Base-by-base conservation (phyloP, 257 asterid genomes). In the Plantago ovata region DNA sequence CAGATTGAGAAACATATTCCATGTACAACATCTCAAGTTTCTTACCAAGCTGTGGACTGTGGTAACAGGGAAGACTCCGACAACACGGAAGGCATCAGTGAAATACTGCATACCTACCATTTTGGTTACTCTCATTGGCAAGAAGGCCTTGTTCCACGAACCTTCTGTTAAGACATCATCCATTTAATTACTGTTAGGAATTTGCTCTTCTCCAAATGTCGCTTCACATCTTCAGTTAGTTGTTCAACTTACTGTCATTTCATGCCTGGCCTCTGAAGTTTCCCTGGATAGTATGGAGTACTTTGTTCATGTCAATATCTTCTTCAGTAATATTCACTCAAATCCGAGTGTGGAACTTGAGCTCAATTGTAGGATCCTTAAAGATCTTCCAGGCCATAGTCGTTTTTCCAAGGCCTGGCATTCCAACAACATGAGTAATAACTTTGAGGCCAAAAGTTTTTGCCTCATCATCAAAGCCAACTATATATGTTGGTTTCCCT, bases 401-500 rank as follows among this genome's bases (percentile, higher is more conserved):
- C 16, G 55, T 49, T 32, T 49, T 49, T n/a, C 55, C 55, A 49
- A 49, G 55, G 10, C 55, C 55, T 9, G 55, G 55, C 55, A 49
- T 49, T 10, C 55, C 55, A 1, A 49, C 55, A 3, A 49, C 20
- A n/a, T n/a, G n/a, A 4, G 55, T 18, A 10, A 49, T 49, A 49
- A 49, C 55, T 21, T 49, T 33, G 24, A 49, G 55, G 0, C 13
- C 24, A 21, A 49, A 20, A 21, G 55, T 49, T 5, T 3, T 22
- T 1, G 38, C 38, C 38, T 21, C 55, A 22, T 49, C 55, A 10
- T 49, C 55, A 21, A 49, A 49, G 13, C 55, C 55, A 49, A 49
- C 55, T n/a, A n/a, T n/a, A n/a, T 49, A 49, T 49, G 55, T 49
- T 28, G 55, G 12, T 49, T 49, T 49, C 36, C 55, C 55, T 49